Evolutionary conservation across 148 eudicot genomes (phyloP), one percentile per base, ranked within the genome.

Genomic region (Drosera capensis): DNA sequence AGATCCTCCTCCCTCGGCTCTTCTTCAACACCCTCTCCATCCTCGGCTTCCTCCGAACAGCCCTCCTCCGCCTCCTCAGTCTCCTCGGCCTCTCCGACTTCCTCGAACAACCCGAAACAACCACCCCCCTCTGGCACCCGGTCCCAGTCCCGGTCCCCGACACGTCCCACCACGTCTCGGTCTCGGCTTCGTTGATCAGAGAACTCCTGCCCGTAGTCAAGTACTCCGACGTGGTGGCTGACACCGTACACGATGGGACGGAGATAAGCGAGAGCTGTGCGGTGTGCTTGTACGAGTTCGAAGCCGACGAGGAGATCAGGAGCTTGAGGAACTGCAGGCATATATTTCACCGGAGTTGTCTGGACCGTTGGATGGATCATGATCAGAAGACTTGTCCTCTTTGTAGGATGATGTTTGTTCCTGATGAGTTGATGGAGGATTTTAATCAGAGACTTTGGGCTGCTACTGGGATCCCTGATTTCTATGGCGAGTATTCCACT

Each of bases 361-460:
- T 86, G 41, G 96, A 86, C 79, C 73, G 82, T 40, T 86, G 96
- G 78, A 68, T 72, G 37, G 81, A 75, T 21, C 68, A 65, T 24
- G 81, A 75, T 36, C 67, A 74, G 45, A 67, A 73, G 52, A 75
- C 77, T 3, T 75, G 81, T 20, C 81, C 81, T 0, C 57, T 75
- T 0, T 75, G 81, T 40, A 62, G 77, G 60, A 68, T 55, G 6
- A 63, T 57, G 4, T 62, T 75, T 7, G 71, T 75, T 16, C 77
- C 81, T 7, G 54, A 65, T 11, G 66, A 71, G 45, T 45, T 88
- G 66, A 77, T 65, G 42, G 96, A 71, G 20, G 52, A 51, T 9
- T 77, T 74, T 43, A 77, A 87, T 25, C 82, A 84, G 58, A 58
- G 63, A 46, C 60, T 90, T 0, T 90, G 95, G 95, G 68, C 61